Evolutionary conservation across 2,329 filamentous ascomycete genomes (phyloP).

Genomic region (Fusarium bulbicola): DNA sequence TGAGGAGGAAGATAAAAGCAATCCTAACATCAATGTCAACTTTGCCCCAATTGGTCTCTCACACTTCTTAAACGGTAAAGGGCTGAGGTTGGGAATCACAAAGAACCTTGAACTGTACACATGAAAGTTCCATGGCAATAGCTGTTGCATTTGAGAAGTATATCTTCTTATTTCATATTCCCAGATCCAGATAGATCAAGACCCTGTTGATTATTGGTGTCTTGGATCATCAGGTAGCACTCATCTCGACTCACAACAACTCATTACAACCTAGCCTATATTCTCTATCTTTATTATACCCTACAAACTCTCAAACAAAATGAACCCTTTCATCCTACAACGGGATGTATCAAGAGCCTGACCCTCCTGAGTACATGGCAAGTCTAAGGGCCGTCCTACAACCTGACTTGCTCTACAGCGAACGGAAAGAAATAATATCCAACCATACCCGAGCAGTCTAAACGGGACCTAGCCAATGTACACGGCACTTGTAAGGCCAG

Average conservation of each 20-base stretch:
- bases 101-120: too few species aligned
- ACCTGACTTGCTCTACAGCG: neutral
- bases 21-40: neutral
- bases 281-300: too few species aligned
- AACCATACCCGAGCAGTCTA: too few species aligned
- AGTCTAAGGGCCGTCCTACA: neutral
- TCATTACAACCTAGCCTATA: too few species aligned
- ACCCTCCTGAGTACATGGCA: too few species aligned
- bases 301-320: too few species aligned
- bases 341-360: too few species aligned
- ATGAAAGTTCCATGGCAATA: neutral
- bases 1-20: neutral
- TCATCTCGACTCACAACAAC: neutral
- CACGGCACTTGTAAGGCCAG: too few species aligned
- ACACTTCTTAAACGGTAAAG: too few species aligned
- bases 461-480: too few species aligned
- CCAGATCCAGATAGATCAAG: neutral
- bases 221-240: neutral
- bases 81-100: too few species aligned
- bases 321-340: too few species aligned
- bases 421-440: neutral
- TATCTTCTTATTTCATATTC: neutral
- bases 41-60: neutral
- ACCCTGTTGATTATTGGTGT: neutral
- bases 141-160: neutral